Evolutionary conservation across 2,329 filamentous ascomycete genomes (phyloP).

Genomic region (Eurotiales sp.): DNA sequence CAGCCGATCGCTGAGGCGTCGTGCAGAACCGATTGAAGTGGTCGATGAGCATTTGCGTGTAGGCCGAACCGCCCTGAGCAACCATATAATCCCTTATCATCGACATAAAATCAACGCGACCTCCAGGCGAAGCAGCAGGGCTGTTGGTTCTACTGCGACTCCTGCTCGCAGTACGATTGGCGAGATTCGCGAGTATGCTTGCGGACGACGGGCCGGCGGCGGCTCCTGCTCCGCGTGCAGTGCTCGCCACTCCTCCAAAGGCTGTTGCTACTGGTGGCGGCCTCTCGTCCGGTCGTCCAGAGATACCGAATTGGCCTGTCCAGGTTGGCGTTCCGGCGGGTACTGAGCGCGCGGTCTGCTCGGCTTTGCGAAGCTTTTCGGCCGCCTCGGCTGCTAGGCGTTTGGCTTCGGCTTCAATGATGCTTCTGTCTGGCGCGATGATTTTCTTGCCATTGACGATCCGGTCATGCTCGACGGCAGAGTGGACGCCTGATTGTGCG

Average conservation of each 20-base stretch:
- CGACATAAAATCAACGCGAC: slow-evolving; percentile 59
- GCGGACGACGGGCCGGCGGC: slow-evolving; percentile 38
- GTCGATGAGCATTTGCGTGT: slow-evolving; percentile 81
- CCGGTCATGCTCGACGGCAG: slow-evolving; percentile 88
- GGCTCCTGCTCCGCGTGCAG: slow-evolving; percentile 32
- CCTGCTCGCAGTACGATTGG: slow-evolving; percentile 22
- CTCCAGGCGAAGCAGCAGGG: slow-evolving; percentile 48
- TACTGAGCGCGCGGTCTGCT: slow-evolving; percentile 66
- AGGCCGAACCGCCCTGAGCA: slow-evolving; percentile 71
- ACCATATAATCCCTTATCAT: slow-evolving; percentile 77
- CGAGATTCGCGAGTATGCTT: slow-evolving; percentile 38
- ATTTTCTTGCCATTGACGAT: slow-evolving; percentile 76
- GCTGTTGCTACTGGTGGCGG: slow-evolving; percentile 45
- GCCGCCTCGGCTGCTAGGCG: slow-evolving; percentile 75
- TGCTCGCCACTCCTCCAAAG: slow-evolving; percentile 35
- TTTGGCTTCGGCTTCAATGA: slow-evolving; percentile 78
- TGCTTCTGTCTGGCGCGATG: slow-evolving; percentile 68
- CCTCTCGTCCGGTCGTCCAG: slow-evolving; percentile 57
- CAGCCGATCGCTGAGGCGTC: slow-evolving; percentile 63
- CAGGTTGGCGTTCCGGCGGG: slow-evolving; percentile 87
- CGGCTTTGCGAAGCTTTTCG: slow-evolving; percentile 67
- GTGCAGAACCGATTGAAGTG: slow-evolving; percentile 82
- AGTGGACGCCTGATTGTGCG: slow-evolving; percentile 77
- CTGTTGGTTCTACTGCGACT: slow-evolving; percentile 9
- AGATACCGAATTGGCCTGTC: slow-evolving; percentile 80